Evolutionary conservation across 805 yeast species (phyloP), one percentile per base, ranked within the genome.

Genomic region (Barnettozyma vustinii): DNA sequence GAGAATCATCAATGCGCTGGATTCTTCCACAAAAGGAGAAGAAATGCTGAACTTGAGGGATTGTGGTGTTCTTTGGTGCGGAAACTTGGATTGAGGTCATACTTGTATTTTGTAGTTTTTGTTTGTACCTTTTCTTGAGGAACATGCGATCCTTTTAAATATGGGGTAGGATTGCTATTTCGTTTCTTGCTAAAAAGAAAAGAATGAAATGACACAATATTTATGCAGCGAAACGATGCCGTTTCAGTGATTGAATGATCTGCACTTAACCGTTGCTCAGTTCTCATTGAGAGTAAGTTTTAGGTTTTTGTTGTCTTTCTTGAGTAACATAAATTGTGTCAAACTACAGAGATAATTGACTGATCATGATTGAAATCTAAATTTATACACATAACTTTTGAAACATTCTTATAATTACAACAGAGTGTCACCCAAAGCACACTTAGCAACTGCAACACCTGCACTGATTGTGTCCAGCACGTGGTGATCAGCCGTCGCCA

Each of bases 341-440:
- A 40, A 40, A 2, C 5, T 25, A 21, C 35, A n/a, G 18, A 26
- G 5, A 18, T 9, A 9, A n/a, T 15, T 33, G 23, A 13, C 10
- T 44, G 51, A 9, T 44, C 50, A 52, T 44, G 57, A 55, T 44
- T 57, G 56, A 33, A 56, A n/a, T 37, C 57, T 40, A 40, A 57
- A 53, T 19, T 41, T 35, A 36, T 18, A 20, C 30, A 49, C n/a
- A 20, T 21, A 6, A 19, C 9, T 16, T 25, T 9, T 25, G 8
- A 9, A 26, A 23, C 8, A 23, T 8, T 23, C 7, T 23, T 23
- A 23, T 25, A 9, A 26, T 37, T 23, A 67, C 45, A 72, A 48
- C 37, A 92, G 69, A 3, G 96, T 86, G 66, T 94, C 96, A 49
- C 99, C 99, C 57, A 94, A 68, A 1, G 97, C 96, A 73, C 97